phyloP scores from a whole-genome alignment of 2,329 filamentous ascomycete species.

The Hymenoscyphus infarciens region DNA sequence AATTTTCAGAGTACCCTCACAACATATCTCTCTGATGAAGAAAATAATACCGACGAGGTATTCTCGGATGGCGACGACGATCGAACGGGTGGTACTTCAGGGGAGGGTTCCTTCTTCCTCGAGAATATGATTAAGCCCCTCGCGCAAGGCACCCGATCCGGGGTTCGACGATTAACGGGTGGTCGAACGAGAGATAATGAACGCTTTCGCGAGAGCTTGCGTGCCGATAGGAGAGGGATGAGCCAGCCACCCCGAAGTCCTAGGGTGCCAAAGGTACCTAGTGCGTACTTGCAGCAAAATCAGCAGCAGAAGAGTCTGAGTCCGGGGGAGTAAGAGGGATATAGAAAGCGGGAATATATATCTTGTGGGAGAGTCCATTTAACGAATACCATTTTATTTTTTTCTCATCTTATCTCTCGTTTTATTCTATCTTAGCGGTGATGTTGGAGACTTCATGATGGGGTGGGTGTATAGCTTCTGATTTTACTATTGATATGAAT shows the following conservation, averaged over 20 bases:
- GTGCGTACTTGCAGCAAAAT: slow-evolving; percentile 25
- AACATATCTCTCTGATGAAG: slow-evolving; percentile 72
- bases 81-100: slow-evolving; percentile 35
- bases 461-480: too few relatives aligned
- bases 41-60: slow-evolving; percentile 61
- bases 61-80: slow-evolving; percentile 80
- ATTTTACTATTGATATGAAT: too few relatives aligned
- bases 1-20: slow-evolving; percentile 53
- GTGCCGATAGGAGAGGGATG: slow-evolving; percentile 31
- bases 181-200: slow-evolving; percentile 39
- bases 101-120: slow-evolving; percentile 47
- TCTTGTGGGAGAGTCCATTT: too few relatives aligned
- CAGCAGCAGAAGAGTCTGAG: slow-evolving; percentile 20
- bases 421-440: too few relatives aligned
- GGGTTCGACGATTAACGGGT: slow-evolving; percentile 61
- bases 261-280: slow-evolving; percentile 35
- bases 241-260: slow-evolving; percentile 33
- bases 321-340: slow-evolving; percentile 18
- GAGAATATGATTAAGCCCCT: slow-evolving; percentile 61
- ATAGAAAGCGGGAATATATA: slow-evolving; percentile 1
- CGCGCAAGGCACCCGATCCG: slow-evolving; percentile 53
- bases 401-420: too few relatives aligned
- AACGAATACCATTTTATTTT: too few relatives aligned
- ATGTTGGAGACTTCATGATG: too few relatives aligned
- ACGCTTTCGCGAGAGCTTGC: slow-evolving; percentile 30